Conservation (phyloP, 2,329 filamentous ascomycete genomes). For the Paraphaeosphaeria sporulosa region DNA sequence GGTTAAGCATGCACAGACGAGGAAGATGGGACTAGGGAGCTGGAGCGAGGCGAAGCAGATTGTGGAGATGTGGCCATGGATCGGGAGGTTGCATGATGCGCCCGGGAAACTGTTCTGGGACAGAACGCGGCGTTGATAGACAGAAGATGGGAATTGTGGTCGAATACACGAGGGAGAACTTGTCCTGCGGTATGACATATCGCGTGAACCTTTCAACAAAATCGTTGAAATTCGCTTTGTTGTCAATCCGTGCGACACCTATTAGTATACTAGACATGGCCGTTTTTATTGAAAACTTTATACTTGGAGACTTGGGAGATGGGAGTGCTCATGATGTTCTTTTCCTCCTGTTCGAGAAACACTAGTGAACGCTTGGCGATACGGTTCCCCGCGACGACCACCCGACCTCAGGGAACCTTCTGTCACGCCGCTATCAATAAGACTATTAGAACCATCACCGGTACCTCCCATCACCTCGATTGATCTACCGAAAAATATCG, state of each 20-base stretch:
- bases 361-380: neutral
- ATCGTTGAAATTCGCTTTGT: too few relatives aligned
- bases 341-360: neutral
- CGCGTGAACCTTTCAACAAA: neutral
- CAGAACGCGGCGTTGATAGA: neutral
- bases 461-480: neutral
- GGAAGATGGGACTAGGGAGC: neutral
- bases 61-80: conserved; percentile 4
- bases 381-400: neutral
- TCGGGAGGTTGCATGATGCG: neutral
- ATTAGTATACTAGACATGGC: too few relatives aligned
- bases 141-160: too few relatives aligned
- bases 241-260: too few relatives aligned
- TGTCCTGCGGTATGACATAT: too few relatives aligned
- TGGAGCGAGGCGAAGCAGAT: neutral
- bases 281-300: too few relatives aligned
- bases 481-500: too few relatives aligned
- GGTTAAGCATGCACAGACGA: neutral
- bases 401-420: neutral
- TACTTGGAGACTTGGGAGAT: neutral
- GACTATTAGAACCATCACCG: too few relatives aligned
- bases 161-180: too few relatives aligned
- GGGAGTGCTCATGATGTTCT: neutral
- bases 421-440: neutral
- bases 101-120: conserved; percentile 2